These are phyloP conservation scores for Coniochaeta pulveracea DNA, from an alignment of 2,329 filamentous ascomycete species.

Conservation along the genomic window DNA sequence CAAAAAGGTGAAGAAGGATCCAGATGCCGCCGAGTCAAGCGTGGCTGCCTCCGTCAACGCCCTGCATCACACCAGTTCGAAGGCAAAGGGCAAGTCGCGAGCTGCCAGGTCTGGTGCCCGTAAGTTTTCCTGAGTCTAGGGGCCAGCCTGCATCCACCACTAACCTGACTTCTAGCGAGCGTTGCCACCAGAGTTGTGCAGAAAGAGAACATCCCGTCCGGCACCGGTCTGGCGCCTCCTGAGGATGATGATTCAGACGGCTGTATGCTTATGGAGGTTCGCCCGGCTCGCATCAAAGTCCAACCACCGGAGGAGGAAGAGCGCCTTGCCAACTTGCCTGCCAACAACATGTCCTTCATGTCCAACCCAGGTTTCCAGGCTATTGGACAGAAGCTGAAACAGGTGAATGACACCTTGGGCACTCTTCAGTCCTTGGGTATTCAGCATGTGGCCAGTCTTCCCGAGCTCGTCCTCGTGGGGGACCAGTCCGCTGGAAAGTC, in stretches of 20 bases:
- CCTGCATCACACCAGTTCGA: too few species aligned
- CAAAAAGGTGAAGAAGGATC: too few species aligned
- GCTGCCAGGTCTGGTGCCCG: conserved; percentile 11
- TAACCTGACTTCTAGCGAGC: conserved; percentile 16
- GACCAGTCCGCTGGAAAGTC: conserved; percentile 82
- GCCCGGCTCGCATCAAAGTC: conserved; percentile 5
- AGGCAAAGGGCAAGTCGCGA: conserved; percentile 7
- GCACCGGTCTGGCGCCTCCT: too few species aligned
- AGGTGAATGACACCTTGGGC: conserved; percentile 53
- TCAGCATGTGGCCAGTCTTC: conserved; percentile 57
- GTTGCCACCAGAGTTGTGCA: conserved; percentile 16
- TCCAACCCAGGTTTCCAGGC: conserved; percentile 30
- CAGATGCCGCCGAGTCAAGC: too few species aligned
- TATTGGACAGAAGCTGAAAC: conserved; percentile 52
- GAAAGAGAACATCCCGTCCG: too few species aligned
- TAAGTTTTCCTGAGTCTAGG: conserved; percentile 6
- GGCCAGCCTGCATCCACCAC: not conserved
- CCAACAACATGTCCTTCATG: conserved; percentile 16
- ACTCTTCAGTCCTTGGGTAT: conserved; percentile 64
- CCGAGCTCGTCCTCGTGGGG: conserved; percentile 72
- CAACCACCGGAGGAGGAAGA: conserved; percentile 3
- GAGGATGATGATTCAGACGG: conserved; percentile 13
- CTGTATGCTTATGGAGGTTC: conserved; percentile 17
- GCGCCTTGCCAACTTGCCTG: not conserved
- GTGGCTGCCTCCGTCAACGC: too few species aligned